Evolutionary conservation across 257 asterid species (phyloP).

Genomic region (Handroanthus guayacan): DNA sequence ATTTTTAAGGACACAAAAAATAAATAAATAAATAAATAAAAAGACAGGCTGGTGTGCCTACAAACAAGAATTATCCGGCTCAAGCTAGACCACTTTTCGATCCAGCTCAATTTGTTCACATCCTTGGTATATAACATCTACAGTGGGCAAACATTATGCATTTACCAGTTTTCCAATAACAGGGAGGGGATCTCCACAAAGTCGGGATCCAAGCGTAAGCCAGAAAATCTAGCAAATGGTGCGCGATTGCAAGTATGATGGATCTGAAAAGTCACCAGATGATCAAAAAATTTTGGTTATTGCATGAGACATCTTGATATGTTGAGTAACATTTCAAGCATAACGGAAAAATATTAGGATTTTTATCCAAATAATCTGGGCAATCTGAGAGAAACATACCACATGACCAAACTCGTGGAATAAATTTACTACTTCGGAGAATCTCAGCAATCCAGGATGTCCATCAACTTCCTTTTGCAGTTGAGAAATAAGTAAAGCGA

Average conservation of each 20-base stretch:
- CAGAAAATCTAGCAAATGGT: conserved; percentile 84
- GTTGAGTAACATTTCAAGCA: conserved; percentile 2
- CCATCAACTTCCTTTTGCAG: conserved; percentile 77
- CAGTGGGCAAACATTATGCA: conserved; percentile 13
- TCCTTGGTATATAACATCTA: conserved; percentile 1
- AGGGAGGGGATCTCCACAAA: conserved; percentile 92
- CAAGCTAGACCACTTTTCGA: too few relatives aligned
- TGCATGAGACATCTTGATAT: conserved; percentile 13
- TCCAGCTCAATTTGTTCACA: too few relatives aligned
- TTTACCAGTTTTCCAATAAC: conserved; percentile 86
- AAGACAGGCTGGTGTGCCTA: too few relatives aligned
- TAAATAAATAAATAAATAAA: too few relatives aligned
- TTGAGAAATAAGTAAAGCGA: conserved; percentile 82
- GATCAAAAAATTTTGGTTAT: conserved; percentile 18
- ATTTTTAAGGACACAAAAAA: too few relatives aligned
- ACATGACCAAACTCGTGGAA: conserved; percentile 97
- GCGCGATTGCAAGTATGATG: conserved; percentile 91
- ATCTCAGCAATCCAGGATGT: conserved; percentile 73
- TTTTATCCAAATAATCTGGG: conserved; percentile 1
- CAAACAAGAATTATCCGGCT: too few relatives aligned
- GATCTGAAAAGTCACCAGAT: conserved; percentile 56
- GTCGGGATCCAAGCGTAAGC: conserved; percentile 94
- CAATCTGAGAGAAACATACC: conserved; percentile 56
- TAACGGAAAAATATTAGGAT: not conserved
- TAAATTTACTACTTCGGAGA: conserved; percentile 87